Evolutionary conservation across 2,329 filamentous ascomycete genomes (phyloP).

Genomic region (Dactylellina haptotyla): DNA sequence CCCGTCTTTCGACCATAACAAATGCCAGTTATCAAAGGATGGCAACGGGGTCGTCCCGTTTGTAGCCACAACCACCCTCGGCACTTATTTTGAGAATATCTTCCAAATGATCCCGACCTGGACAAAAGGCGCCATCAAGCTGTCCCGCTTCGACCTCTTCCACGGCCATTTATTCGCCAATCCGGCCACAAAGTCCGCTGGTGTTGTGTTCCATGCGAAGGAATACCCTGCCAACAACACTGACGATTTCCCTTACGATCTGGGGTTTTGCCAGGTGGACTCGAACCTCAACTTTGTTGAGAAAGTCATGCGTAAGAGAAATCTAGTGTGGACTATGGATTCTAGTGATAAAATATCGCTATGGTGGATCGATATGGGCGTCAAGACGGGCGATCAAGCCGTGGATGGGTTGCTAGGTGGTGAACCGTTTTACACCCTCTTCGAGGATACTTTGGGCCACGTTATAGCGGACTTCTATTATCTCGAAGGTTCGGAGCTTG

Average conservation of each 20-base stretch:
- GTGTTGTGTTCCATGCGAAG: conserved; percentile 38
- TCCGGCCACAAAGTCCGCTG: not conserved
- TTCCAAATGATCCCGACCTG: conserved; percentile 33
- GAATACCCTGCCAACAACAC: conserved; percentile 33
- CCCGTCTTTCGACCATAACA: conserved; percentile 19
- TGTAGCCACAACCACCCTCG: conserved; percentile 2
- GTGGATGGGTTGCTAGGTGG: conserved; percentile 27
- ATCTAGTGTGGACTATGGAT: conserved; percentile 39
- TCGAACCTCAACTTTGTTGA: conserved; percentile 21
- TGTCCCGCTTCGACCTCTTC: conserved; percentile 51
- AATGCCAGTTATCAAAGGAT: conserved; percentile 38
- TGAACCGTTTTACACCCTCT: conserved; percentile 40
- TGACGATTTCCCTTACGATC: conserved; percentile 31
- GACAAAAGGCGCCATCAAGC: conserved; percentile 13
- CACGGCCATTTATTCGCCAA: conserved; percentile 43
- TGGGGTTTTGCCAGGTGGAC: conserved; percentile 36
- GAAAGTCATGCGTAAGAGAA: conserved; percentile 36
- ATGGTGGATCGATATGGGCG: conserved; percentile 42
- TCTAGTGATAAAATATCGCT: conserved; percentile 3
- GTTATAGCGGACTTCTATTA: conserved; percentile 45
- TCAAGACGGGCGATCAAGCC: conserved; percentile 6
- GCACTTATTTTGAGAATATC: conserved; percentile 19
- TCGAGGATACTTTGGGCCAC: conserved; percentile 21
- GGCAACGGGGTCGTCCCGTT: conserved; percentile 26
- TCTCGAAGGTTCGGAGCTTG: conserved; percentile 11